A percentile compares a stretch with the other conserved stretches of the same genome.
phyloP scores from a whole-genome alignment of 495 filamentous ascomycete genomes.

The Poronia punctata region DNA sequence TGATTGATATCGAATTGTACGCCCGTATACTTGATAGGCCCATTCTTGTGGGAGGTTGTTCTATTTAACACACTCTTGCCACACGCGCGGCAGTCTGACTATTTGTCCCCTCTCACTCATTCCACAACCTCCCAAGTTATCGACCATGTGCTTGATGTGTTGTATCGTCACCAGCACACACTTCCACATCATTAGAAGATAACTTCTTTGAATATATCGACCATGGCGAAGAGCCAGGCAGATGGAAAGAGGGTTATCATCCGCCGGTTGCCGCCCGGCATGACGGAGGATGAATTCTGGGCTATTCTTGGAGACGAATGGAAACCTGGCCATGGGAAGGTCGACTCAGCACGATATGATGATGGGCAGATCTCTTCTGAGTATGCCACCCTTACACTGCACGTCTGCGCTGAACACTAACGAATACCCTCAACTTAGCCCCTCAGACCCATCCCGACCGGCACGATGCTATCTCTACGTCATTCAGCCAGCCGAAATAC shows the following conservation, averaged over 20 bases:
- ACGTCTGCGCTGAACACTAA: conserved; percentile 5
- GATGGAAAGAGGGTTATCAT: conserved; percentile 79
- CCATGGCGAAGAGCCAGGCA: conserved; percentile 45
- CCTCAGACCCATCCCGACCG: conserved; percentile 68
- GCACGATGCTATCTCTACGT: conserved; percentile 75
- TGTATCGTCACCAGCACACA: background rate
- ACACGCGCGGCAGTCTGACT: no score
- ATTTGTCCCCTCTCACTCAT: no score
- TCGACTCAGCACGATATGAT: conserved; percentile 74
- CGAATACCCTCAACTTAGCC: conserved; percentile 36
- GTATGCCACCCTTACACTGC: conserved; percentile 40
- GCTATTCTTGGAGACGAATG: conserved; percentile 71
- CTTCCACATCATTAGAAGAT: background rate
- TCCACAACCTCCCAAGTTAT: no score
- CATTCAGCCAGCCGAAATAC: conserved; percentile 50
- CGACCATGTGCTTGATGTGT: conserved; percentile 1
- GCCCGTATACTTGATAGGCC: no score
- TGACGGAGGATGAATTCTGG: conserved; percentile 76
- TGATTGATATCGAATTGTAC: no score
- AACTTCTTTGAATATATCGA: background rate
- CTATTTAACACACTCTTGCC: no score
- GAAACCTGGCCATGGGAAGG: conserved; percentile 67
- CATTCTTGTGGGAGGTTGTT: no score
- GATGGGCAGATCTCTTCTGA: conserved; percentile 84
- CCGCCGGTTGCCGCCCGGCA: conserved; percentile 74